Evolutionary conservation across 176 grass and related monocot genomes (phyloP).

Genomic region (Sorghum bicolor): DNA sequence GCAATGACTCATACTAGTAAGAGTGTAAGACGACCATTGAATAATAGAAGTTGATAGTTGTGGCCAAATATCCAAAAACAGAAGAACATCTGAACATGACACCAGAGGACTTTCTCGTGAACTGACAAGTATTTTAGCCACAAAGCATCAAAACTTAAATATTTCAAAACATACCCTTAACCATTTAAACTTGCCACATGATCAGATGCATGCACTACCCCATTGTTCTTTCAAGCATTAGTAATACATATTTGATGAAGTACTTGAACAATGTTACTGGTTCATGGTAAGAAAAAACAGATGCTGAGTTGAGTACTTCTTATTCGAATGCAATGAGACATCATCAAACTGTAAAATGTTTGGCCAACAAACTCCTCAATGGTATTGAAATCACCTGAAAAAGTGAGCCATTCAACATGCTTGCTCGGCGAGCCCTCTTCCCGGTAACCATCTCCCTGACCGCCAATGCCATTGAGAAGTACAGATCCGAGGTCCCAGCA

Average conservation of each 20-base stretch:
- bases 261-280: neutral
- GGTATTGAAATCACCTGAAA: constrained; percentile 36
- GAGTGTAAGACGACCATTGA: neutral
- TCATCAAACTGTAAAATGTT: neutral
- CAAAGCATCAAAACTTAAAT: neutral
- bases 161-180: neutral
- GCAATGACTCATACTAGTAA: neutral
- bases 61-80: neutral
- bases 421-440: constrained; percentile 31
- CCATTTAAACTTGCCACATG: neutral
- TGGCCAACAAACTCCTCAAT: neutral
- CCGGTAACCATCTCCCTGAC: constrained; percentile 12
- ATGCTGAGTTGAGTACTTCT: neutral
- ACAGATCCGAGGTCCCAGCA: neutral
- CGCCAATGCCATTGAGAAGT: constrained; percentile 15
- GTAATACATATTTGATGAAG: neutral
- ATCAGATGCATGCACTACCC: neutral
- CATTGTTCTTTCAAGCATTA: neutral
- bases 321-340: neutral
- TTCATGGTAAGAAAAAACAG: neutral
- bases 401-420: neutral
- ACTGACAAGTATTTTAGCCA: neutral
- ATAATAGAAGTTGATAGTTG: neutral
- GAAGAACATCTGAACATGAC: neutral
- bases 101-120: neutral